These are phyloP conservation scores for Fusarium sp. DNA, from an alignment of 2,329 filamentous ascomycete species.

Conservation along the genomic window DNA sequence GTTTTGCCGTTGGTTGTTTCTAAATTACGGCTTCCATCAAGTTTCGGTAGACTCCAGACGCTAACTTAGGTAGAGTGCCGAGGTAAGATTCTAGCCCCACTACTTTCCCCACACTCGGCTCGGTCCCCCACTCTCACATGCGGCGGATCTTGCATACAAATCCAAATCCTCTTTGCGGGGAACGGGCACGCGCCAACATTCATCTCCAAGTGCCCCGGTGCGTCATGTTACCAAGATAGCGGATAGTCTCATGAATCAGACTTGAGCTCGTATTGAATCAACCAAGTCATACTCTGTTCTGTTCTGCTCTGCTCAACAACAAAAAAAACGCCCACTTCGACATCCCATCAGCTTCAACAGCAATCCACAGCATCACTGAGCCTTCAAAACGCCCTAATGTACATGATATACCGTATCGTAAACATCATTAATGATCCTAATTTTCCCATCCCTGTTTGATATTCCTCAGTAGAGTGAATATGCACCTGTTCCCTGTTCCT, in stretches of 20 bases:
- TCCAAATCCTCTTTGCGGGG: neutral
- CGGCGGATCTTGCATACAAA: conserved; percentile 7
- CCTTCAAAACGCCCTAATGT: conserved; percentile 33
- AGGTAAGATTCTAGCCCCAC: conserved; percentile 34
- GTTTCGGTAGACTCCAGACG: conserved; percentile 3
- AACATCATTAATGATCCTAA: conserved; percentile 18
- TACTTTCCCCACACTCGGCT: conserved; percentile 34
- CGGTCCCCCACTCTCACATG: conserved; percentile 45
- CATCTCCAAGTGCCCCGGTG: neutral
- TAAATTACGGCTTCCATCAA: neutral
- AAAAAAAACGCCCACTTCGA: conserved; percentile 2
- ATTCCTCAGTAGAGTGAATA: neutral
- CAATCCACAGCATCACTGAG: neutral
- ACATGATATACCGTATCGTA: conserved; percentile 31
- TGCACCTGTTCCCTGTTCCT: conserved; percentile 4
- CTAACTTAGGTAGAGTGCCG: conserved; percentile 34
- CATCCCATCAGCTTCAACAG: conserved; percentile 1
- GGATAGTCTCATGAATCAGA: neutral
- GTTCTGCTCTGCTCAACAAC: neutral
- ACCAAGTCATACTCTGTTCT: neutral
- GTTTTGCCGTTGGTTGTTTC: conserved; percentile 26
- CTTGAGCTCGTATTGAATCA: conserved; percentile 4
- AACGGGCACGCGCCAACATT: neutral
- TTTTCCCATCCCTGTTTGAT: conserved; percentile 6
- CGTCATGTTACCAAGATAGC: neutral